Percentiles rank a stretch among this genome's conserved stretches.
Evolutionary conservation across 208 protist species (phyloP).

Genomic region (Leishmania arabica): DNA sequence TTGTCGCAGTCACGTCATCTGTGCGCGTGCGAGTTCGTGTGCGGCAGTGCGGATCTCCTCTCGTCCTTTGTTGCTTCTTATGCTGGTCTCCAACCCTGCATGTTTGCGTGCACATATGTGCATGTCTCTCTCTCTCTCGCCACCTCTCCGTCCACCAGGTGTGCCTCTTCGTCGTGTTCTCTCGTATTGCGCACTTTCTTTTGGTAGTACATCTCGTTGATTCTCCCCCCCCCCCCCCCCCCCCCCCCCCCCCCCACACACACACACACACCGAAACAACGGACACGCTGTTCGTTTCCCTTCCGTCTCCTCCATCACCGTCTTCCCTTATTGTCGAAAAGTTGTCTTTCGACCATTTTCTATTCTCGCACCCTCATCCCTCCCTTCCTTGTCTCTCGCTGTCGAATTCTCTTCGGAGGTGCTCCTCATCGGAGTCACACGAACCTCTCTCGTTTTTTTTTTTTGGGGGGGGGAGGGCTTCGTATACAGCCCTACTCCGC

Average conservation of each 20-base stretch:
- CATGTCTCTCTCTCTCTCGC: background rate
- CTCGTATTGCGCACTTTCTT: background rate
- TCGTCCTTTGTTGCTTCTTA: background rate
- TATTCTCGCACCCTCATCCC: background rate
- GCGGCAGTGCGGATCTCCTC: background rate
- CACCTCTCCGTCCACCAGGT: background rate
- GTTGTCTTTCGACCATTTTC: background rate
- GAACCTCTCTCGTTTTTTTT: background rate
- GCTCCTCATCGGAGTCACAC: background rate
- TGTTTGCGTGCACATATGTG: background rate
- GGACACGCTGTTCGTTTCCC: background rate
- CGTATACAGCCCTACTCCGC: background rate
- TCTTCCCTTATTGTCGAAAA: too few relatives aligned
- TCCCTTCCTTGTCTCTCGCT: background rate
- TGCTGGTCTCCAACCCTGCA: background rate
- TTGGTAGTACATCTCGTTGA: background rate
- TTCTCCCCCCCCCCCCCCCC: background rate
- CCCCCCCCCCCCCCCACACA: too few relatives aligned
- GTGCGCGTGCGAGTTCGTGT: background rate
- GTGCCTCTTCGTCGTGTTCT: background rate
- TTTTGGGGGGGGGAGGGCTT: background rate
- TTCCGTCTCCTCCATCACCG: background rate
- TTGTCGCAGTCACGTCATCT: background rate
- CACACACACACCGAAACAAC: background rate
- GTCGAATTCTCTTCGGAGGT: background rate